Percentiles rank a stretch among this genome's conserved stretches.
phyloP scores from a whole-genome alignment of 768 basidiomycete genomes.

The Pleurotus sapidus region DNA sequence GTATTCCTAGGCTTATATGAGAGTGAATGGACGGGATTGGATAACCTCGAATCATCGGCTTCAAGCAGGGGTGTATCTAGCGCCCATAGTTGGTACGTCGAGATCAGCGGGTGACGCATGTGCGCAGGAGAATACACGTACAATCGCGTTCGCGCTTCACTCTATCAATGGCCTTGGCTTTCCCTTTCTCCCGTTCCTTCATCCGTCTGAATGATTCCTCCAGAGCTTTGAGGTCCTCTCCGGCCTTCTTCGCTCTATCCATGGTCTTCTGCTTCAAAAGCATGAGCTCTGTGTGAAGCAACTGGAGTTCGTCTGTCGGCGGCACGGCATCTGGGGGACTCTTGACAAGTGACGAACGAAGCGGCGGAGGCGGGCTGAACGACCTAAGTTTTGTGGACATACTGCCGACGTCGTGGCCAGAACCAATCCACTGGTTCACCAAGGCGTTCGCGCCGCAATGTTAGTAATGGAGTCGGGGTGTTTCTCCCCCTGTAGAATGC shows the following conservation, averaged over 20 bases:
- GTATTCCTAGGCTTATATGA: slow-evolving; percentile 44
- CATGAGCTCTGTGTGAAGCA: slow-evolving; percentile 59
- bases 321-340: slow-evolving; percentile 66
- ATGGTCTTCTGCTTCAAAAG: slow-evolving; percentile 49
- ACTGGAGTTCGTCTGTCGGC: slow-evolving; percentile 68
- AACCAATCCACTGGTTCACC: too few relatives aligned
- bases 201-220: slow-evolving; percentile 75
- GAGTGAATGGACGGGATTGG: slow-evolving; percentile 27
- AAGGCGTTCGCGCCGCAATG: too few relatives aligned
- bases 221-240: slow-evolving; percentile 69
- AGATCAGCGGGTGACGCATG: slow-evolving; percentile 19
- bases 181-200: slow-evolving; percentile 75
- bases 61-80: slow-evolving; percentile 47
- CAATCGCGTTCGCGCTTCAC: slow-evolving; percentile 74
- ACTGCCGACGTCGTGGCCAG: slow-evolving; percentile 10
- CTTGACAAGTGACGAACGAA: slow-evolving; percentile 62
- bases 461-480: too few relatives aligned
- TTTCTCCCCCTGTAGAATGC: too few relatives aligned
- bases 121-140: slow-evolving; percentile 40
- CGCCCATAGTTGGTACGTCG: slow-evolving; percentile 13
- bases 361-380: slow-evolving; percentile 44
- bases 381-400: slow-evolving; percentile 64
- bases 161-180: slow-evolving; percentile 67
- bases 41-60: slow-evolving; percentile 44
- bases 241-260: slow-evolving; percentile 71